Conservation (phyloP, 352 stramenopile genomes). For the Globisporangium sylvaticum region DNA sequence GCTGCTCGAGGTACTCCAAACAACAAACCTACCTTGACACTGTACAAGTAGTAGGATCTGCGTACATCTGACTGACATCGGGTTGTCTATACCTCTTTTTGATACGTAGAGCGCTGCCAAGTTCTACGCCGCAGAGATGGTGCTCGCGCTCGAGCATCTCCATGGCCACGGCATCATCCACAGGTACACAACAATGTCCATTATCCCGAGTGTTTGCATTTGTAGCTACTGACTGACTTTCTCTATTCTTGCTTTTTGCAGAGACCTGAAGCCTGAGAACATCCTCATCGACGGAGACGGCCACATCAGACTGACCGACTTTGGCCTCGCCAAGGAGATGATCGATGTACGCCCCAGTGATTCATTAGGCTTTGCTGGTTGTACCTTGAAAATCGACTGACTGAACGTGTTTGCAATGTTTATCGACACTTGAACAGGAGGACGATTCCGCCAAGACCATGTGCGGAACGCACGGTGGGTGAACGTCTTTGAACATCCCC, state of each 20-base stretch:
- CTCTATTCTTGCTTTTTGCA: conserved; percentile 9
- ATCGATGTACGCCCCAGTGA: too few species aligned
- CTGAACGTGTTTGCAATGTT: neutral
- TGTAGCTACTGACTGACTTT: too few species aligned
- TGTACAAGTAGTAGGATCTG: too few species aligned
- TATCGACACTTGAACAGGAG: conserved; percentile 33
- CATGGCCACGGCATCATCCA: conserved; percentile 79
- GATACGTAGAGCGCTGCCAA: conserved; percentile 51
- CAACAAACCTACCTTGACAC: too few species aligned
- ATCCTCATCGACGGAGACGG: conserved; percentile 74
- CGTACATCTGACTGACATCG: neutral
- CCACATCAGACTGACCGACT: conserved; percentile 85
- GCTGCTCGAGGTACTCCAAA: conserved; percentile 38
- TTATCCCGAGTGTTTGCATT: too few species aligned
- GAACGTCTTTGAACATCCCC: too few species aligned
- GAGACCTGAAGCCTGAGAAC: conserved; percentile 85
- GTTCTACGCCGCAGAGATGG: conserved; percentile 84
- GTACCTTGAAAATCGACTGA: too few species aligned
- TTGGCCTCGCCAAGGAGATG: conserved; percentile 83
- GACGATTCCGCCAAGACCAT: conserved; percentile 77
- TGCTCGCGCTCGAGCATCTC: conserved; percentile 75
- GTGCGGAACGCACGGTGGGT: conserved; percentile 72
- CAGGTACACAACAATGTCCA: conserved; percentile 23
- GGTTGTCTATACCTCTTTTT: too few species aligned
- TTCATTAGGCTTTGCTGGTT: too few species aligned